These are phyloP conservation scores for Balansia obtecta DNA, from an alignment of 2,329 filamentous ascomycete genomes.

Conservation along the genomic window DNA sequence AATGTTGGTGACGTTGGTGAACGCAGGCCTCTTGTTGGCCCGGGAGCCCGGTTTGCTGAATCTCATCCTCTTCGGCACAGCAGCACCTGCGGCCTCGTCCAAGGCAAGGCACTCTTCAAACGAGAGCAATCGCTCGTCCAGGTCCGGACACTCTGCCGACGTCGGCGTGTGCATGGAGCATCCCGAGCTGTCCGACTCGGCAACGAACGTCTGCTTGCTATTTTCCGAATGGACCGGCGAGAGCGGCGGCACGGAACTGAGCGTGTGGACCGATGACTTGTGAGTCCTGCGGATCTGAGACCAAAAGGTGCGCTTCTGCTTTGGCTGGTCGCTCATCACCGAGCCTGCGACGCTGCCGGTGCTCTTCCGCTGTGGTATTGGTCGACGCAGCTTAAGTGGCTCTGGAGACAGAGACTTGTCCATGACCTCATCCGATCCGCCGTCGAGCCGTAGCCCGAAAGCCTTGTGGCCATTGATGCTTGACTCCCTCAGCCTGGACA, in stretches of 20 bases:
- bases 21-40: background rate
- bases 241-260: background rate
- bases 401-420: background rate
- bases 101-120: background rate
- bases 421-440: background rate
- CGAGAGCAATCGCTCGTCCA: background rate
- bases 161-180: background rate
- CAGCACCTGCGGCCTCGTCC: background rate
- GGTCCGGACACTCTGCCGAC: background rate
- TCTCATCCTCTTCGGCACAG: background rate
- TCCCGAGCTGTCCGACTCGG: background rate
- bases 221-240: background rate
- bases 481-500: background rate
- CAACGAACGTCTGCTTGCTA: background rate
- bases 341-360: background rate
- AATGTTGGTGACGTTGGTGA: background rate
- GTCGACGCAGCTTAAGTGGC: background rate
- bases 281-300: background rate
- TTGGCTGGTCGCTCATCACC: background rate
- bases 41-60: no score
- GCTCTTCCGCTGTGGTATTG: background rate
- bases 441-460: background rate
- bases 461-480: background rate
- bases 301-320: slow-evolving; percentile 1
- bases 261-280: background rate